Percentiles rank a stretch among this genome's conserved stretches.
These are phyloP conservation scores for Logfia minima DNA, from an alignment of 129 eudicot species.

Conservation along the genomic window DNA sequence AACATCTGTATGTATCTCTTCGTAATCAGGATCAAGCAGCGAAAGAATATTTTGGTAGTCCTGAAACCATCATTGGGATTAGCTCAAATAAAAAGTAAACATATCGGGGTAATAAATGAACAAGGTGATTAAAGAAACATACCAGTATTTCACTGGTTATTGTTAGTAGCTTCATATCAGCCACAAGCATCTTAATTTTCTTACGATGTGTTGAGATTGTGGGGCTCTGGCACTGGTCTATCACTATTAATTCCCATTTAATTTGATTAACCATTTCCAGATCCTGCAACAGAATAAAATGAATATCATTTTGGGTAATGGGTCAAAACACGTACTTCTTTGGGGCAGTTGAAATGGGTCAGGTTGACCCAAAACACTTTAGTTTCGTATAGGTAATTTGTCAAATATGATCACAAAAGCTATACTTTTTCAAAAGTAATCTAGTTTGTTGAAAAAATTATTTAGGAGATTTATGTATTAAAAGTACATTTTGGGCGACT, in stretches of 20 bases:
- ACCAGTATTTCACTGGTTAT: constrained; percentile 27
- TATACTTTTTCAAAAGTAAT: too few relatives aligned
- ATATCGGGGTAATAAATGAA: not conserved
- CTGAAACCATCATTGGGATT: constrained; percentile 26
- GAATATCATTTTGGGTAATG: not conserved
- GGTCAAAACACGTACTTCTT: too few relatives aligned
- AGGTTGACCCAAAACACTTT: too few relatives aligned
- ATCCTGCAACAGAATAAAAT: constrained; percentile 31
- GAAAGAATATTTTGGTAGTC: constrained; percentile 37
- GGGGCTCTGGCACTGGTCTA: constrained; percentile 40
- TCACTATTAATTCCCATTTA: constrained; percentile 37
- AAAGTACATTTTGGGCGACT: not conserved
- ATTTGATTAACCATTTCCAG: constrained; percentile 23
- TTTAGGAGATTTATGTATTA: not conserved
- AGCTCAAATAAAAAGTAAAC: not conserved
- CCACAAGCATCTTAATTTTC: constrained; percentile 28
- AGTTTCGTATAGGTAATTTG: too few relatives aligned
- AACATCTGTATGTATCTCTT: constrained; percentile 16
- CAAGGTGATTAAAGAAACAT: constrained; percentile 2
- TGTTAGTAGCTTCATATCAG: constrained; percentile 41
- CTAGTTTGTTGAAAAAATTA: too few relatives aligned
- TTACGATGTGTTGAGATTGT: constrained; percentile 11
- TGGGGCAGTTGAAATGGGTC: too few relatives aligned
- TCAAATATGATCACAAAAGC: too few relatives aligned
- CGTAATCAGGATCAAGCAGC: constrained; percentile 35